Conservation (phyloP, 2,329 filamentous ascomycete genomes). For the Pseudogymnoascus sp. region DNA sequence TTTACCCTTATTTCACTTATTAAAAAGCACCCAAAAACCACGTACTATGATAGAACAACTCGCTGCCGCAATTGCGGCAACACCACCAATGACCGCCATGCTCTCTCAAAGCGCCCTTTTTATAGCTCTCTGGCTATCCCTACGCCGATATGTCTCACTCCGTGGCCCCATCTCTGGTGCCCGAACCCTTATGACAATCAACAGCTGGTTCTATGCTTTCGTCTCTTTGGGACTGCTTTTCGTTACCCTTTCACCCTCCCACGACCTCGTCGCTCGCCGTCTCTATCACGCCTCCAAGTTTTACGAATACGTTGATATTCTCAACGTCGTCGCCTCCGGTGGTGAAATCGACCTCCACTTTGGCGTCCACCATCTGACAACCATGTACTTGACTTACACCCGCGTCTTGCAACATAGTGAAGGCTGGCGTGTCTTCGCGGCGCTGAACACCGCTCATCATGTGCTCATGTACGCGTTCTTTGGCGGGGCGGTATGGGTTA, state of each 20-base stretch:
- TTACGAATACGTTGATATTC: slow-evolving; percentile 28
- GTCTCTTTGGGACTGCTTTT: slow-evolving; percentile 1
- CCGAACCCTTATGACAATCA: not conserved
- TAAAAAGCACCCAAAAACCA: not conserved
- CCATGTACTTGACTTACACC: slow-evolving; percentile 25
- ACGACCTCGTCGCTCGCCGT: slow-evolving; percentile 7
- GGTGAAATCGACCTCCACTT: slow-evolving; percentile 24
- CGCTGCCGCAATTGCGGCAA: not conserved
- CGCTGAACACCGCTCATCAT: slow-evolving; percentile 25
- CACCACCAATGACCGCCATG: not conserved
- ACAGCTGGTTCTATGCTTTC: not conserved
- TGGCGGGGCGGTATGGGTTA: slow-evolving; percentile 18
- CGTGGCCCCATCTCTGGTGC: not conserved
- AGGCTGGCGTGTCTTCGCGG: slow-evolving; percentile 26
- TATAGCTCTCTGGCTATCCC: not conserved
- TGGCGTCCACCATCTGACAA: slow-evolving; percentile 28
- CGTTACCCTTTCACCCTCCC: slow-evolving; percentile 10
- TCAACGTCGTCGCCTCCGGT: slow-evolving; percentile 25
- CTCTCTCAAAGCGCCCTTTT: not conserved
- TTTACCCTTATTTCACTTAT: not conserved
- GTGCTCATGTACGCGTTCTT: slow-evolving; percentile 29
- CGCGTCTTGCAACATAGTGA: slow-evolving; percentile 19
- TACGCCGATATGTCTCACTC: not conserved
- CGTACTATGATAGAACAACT: not conserved
- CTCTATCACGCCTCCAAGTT: slow-evolving; percentile 27